phyloP scores from a whole-genome alignment of 805 yeast genomes.

The Spathaspora passalidarum region DNA sequence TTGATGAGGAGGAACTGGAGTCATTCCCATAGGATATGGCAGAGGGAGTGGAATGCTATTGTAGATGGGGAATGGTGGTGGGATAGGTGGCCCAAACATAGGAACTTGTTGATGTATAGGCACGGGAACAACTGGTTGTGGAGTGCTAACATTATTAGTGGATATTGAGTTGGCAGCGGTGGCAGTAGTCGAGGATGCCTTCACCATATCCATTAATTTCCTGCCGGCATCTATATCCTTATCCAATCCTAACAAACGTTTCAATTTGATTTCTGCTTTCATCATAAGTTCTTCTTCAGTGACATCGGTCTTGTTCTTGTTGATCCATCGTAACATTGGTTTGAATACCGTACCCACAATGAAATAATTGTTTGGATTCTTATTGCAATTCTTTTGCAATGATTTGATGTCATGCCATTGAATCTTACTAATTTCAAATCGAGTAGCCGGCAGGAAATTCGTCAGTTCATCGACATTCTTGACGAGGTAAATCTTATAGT shows the following conservation, averaged over 20 bases:
- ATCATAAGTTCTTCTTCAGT: constrained; percentile 59
- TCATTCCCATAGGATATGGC: constrained; percentile 2
- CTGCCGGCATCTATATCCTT: constrained; percentile 65
- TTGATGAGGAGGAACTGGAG: constrained; percentile 10
- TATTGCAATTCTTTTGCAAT: constrained; percentile 40
- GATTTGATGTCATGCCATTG: constrained; percentile 68
- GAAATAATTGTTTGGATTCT: constrained; percentile 36
- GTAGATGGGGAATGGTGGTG: constrained; percentile 4
- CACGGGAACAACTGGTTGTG: neutral
- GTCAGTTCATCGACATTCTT: constrained; percentile 75
- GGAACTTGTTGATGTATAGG: constrained; percentile 14
- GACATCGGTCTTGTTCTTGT: constrained; percentile 45
- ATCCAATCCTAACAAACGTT: constrained; percentile 57
- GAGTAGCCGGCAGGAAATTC: constrained; percentile 73
- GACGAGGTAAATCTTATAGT: constrained; percentile 77
- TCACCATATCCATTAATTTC: constrained; percentile 56
- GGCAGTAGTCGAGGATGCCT: neutral
- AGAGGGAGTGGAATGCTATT: constrained; percentile 7
- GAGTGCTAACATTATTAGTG: neutral
- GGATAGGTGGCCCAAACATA: constrained; percentile 2
- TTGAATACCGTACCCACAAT: constrained; percentile 48
- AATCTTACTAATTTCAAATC: constrained; percentile 83
- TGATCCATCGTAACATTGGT: constrained; percentile 54
- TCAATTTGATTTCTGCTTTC: constrained; percentile 64
- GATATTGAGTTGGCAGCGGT: neutral